Evolutionary conservation across 2,329 filamentous ascomycete species (phyloP), one percentile per base, ranked within the genome.

Genomic region (Fusarium pilosicola): DNA sequence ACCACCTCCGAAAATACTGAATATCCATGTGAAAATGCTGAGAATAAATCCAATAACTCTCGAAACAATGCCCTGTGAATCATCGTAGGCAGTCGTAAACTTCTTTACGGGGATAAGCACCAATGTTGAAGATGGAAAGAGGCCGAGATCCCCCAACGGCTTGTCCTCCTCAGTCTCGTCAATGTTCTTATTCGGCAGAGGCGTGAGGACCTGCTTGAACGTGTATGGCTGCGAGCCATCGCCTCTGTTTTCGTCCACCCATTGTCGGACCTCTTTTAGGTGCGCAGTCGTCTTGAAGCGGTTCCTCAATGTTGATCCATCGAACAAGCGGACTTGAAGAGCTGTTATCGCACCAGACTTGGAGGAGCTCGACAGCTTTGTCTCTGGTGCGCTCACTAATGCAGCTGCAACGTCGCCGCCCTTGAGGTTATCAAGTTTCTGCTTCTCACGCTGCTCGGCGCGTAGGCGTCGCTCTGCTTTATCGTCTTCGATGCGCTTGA

Each of bases 201-300:
- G 95, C 0, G 93, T 91, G 6, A 97, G 86, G 41, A 98, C 91
- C 54, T 97, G 90, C 79, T 95, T 94, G 83, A 98, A 95, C 18
- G 88, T 92, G 81, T 95, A 98, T 0, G 94, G 93, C 18, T 86
- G 80, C 36, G 87, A 85, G 26, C 87, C 88, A 48, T 89, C 88
- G 17, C 81, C 84, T 70, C 89, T 86, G 41, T 88, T 85, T 64
- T 87, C 84, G 62, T 96, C 93, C 13, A 98, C 88, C 93, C 94
- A 98, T 12, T 86, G 83, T 13, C 96, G 89, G 2, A 98, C 91
- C 48, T 94, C 89, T 12, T 81, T 84, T 7, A 98, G 86, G 1
- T 88, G 93, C 12, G 88, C 86, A 5, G 84, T 84, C 28, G 90
- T 89, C 17, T 89, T 85, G 80, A 98, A 97, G 24, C 88, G 90